Conservation (phyloP, 73 alveolate genomes). For the Breviolum minutum region DNA sequence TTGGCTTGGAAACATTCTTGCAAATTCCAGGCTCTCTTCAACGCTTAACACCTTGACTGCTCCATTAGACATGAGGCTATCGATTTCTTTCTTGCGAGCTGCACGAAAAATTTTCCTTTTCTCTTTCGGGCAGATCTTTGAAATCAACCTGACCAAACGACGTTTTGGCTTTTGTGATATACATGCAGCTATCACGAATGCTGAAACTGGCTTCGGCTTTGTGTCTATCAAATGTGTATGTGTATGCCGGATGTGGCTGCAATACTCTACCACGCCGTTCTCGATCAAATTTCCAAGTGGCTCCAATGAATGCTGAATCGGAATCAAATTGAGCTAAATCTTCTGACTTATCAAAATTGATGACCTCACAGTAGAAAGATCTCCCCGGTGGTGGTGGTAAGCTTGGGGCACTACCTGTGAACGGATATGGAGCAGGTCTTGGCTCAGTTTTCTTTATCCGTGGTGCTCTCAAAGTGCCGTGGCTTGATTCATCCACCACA, state of each 20-base stretch:
- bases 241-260: not conserved
- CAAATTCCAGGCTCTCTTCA: not conserved
- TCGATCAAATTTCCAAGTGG: conserved; percentile 17
- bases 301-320: not conserved
- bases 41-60: not conserved
- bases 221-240: not conserved
- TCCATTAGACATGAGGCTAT: not conserved
- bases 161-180: not conserved
- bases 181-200: not conserved
- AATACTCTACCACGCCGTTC: not conserved
- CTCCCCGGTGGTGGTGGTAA: not conserved
- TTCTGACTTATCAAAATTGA: not conserved
- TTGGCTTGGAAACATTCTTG: not conserved
- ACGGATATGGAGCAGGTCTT: not conserved
- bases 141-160: not conserved
- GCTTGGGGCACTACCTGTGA: not conserved
- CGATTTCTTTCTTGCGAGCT: not conserved
- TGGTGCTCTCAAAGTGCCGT: not conserved
- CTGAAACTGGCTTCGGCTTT: not conserved
- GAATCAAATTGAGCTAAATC: no score
- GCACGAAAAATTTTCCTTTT: not conserved
- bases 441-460: not conserved
- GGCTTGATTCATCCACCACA: not conserved
- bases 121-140: not conserved
- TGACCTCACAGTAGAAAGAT: not conserved